phyloP scores from a whole-genome alignment of 306 rosid species.

The Inga laurina region DNA sequence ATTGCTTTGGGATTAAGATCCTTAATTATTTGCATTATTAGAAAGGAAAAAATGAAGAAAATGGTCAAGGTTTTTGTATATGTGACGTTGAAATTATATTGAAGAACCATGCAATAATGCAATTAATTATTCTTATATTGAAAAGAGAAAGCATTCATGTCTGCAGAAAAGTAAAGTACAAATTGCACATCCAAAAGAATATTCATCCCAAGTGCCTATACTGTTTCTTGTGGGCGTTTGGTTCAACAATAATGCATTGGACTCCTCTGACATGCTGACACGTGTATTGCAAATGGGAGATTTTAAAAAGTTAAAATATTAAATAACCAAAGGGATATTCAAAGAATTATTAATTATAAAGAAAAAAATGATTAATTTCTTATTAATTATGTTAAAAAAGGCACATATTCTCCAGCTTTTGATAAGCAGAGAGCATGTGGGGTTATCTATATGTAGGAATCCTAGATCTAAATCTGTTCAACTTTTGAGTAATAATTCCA shows the following conservation, averaged over 20 bases:
- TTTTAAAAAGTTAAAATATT: constrained; percentile 8
- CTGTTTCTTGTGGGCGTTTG: constrained; percentile 24
- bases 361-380: constrained; percentile 25
- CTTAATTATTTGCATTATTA: background rate
- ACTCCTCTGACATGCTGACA: constrained; percentile 38
- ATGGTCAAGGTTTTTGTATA: background rate
- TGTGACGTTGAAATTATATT: background rate
- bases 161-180: constrained; percentile 35
- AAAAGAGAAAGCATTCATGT: constrained; percentile 32
- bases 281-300: constrained; percentile 36
- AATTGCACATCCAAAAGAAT: constrained; percentile 47
- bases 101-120: constrained; percentile 14
- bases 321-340: constrained; percentile 19
- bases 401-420: constrained; percentile 77
- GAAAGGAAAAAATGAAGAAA: constrained; percentile 19
- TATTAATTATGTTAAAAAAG: constrained; percentile 47
- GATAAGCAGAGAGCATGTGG: constrained; percentile 66
- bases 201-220: constrained; percentile 43
- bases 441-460: constrained; percentile 58
- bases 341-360: constrained; percentile 34
- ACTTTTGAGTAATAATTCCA: constrained; percentile 42
- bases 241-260: constrained; percentile 35
- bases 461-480: constrained; percentile 63
- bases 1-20: background rate
- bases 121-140: constrained; percentile 26